phyloP scores from a whole-genome alignment of 2,329 filamentous ascomycete genomes.

The Talaromyces sp. region DNA sequence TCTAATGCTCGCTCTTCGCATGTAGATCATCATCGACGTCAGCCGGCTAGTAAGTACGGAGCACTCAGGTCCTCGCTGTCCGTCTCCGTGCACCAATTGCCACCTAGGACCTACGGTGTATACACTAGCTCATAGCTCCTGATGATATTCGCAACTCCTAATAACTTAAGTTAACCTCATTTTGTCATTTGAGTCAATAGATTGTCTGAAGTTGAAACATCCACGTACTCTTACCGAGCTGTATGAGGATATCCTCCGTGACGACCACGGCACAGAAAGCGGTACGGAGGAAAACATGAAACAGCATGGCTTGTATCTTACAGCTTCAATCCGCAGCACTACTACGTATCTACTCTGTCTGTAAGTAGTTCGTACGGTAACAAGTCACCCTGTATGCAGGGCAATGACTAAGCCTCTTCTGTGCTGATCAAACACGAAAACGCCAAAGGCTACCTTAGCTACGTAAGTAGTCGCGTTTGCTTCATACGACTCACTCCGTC shows the following conservation, averaged over 20 bases:
- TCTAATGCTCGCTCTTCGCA: not conserved
- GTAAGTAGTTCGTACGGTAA: not conserved
- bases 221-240: not conserved
- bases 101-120: not conserved
- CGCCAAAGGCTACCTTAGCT: not conserved
- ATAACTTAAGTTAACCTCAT: not conserved
- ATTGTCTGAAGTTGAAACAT: not conserved
- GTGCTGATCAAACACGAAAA: not conserved
- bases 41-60: not conserved
- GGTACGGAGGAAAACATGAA: slow-evolving; percentile 4
- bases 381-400: too few relatives aligned
- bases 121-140: not conserved
- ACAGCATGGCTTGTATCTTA: slow-evolving; percentile 9
- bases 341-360: too few relatives aligned
- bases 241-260: not conserved
- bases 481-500: not conserved
- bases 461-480: not conserved
- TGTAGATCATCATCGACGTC: slow-evolving; percentile 1
- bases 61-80: not conserved
- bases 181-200: not conserved
- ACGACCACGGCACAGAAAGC: not conserved
- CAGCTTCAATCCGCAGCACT: not conserved
- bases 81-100: not conserved
- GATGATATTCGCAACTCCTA: not conserved
- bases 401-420: not conserved